Base-by-base conservation (phyloP, 2,329 filamentous ascomycete genomes). In the Colletotrichum sp. region DNA sequence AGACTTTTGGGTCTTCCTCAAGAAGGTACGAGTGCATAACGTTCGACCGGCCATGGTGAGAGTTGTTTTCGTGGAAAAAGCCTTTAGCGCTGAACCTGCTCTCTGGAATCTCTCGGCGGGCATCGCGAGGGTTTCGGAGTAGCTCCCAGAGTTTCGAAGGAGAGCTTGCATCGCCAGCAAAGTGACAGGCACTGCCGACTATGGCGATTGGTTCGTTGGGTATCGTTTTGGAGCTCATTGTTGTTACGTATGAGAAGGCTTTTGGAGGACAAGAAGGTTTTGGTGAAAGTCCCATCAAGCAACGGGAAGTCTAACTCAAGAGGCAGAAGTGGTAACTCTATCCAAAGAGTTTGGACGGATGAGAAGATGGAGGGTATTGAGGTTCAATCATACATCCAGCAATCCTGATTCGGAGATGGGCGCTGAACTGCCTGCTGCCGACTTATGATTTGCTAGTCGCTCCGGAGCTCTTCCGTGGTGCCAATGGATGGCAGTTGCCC, bases 11-110 rank as follows among this genome's bases (percentile, higher is more conserved):
- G 55, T 81, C 78, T 30, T 80, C 78, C 4, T 77, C 68, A 12
- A 81, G 72, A 13, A 81, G 64, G 66, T 82, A 76, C 3, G 74
- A 65, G 9, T 79, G 78, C 18, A 57, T 72, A 28, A 77, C 80
- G 28, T 80, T 82, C 36, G 71, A 77, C 12, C 60, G 72, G 21
- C 79, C 80, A 61, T 79, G 80, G 24, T 77, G 72, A 12, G 71
- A 38, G n/a, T 74, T 68, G 32, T 81, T 43, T 8, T 10, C 5
- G 68, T 32, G 30, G 38, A 72, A 63, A 32, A 75, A 72, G 18
- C 34, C 57, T 15, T 32, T 12, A 5, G 38, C 48, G 24, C 43
- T 63, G 4, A 72, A 60, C 8, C 72, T 61, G 24, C 72, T 61
- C 1, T 79, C 77, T 5, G 60, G 55, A 3, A 69, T 28, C 4